A percentile compares a stretch with the other conserved stretches of the same genome.
Evolutionary conservation across 352 stramenopile species (phyloP).

Genomic region (Phytophthora capsici): DNA sequence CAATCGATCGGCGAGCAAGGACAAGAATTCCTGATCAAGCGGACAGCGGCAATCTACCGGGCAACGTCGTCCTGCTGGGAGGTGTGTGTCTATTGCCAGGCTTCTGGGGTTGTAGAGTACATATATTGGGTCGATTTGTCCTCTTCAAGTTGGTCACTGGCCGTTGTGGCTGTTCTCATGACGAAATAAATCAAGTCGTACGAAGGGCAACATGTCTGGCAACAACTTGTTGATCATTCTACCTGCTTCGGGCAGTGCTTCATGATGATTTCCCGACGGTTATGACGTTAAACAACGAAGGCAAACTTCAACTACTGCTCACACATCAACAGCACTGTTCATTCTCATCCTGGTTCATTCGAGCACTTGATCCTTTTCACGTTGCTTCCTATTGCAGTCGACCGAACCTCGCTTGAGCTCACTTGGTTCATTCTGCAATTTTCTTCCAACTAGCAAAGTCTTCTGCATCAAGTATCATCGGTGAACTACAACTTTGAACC

Average conservation of each 20-base stretch:
- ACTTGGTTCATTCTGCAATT: slow-evolving; percentile 27
- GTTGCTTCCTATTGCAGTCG: too few relatives aligned
- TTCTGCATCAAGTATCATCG: background rate
- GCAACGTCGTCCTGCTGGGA: too few relatives aligned
- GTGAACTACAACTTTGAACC: slow-evolving; percentile 7
- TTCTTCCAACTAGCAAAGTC: slow-evolving; percentile 8
- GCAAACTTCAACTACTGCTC: slow-evolving; percentile 19
- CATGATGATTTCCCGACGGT: background rate
- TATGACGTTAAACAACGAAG: slow-evolving; percentile 4
- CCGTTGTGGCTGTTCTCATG: slow-evolving; percentile 10
- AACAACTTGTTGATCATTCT: background rate
- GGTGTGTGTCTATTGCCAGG: too few relatives aligned
- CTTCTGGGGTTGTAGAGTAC: slow-evolving; percentile 7
- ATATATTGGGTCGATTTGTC: slow-evolving; percentile 4
- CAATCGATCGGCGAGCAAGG: too few relatives aligned
- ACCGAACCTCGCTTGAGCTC: too few relatives aligned
- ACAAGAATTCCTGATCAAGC: too few relatives aligned
- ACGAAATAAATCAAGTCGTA: slow-evolving; percentile 28
- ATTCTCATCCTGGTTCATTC: background rate
- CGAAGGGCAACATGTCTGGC: slow-evolving; percentile 6
- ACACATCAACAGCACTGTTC: slow-evolving; percentile 12
- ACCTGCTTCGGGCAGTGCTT: background rate
- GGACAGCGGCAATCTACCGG: background rate
- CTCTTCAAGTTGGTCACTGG: background rate
- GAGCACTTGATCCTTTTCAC: too few relatives aligned